phyloP scores from a whole-genome alignment of 345 rosid species.

The Lepidium aucheri region DNA sequence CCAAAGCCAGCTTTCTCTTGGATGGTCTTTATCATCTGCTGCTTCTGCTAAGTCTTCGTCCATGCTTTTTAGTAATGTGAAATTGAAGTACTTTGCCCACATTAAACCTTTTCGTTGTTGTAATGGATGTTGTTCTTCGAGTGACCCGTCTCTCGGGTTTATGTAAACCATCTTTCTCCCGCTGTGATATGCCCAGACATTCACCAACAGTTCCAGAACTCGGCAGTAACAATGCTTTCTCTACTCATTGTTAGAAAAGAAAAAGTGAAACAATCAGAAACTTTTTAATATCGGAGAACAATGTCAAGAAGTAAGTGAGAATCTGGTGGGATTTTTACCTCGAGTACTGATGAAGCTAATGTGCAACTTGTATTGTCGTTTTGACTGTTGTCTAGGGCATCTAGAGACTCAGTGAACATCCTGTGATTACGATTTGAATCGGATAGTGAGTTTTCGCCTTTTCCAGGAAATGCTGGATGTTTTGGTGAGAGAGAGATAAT shows the following conservation, averaged over 20 bases:
- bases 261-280: not conserved
- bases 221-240: slow-evolving; percentile 88
- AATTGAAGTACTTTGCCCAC: slow-evolving; percentile 79
- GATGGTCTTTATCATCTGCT: slow-evolving; percentile 80
- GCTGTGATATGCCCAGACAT: slow-evolving; percentile 96
- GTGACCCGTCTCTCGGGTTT: slow-evolving; percentile 59
- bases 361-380: slow-evolving; percentile 34
- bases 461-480: not conserved
- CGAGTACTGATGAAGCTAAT: slow-evolving; percentile 54
- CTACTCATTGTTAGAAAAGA: slow-evolving; percentile 33
- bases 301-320: not conserved
- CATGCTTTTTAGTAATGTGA: slow-evolving; percentile 74
- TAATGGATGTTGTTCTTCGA: slow-evolving; percentile 71
- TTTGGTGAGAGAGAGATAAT: not conserved
- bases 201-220: slow-evolving; percentile 68
- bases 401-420: slow-evolving; percentile 91
- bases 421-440: slow-evolving; percentile 30
- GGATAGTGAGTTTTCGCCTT: not conserved
- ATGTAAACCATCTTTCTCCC: slow-evolving; percentile 83
- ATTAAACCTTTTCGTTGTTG: slow-evolving; percentile 51
- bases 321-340: slow-evolving; percentile 42
- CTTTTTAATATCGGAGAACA: not conserved
- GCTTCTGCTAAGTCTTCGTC: slow-evolving; percentile 99
- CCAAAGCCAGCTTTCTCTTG: slow-evolving; percentile 81
- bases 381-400: slow-evolving; percentile 53